These are phyloP conservation scores for Xylaria sp. DNA, from an alignment of 495 filamentous ascomycete genomes.

Conservation along the genomic window DNA sequence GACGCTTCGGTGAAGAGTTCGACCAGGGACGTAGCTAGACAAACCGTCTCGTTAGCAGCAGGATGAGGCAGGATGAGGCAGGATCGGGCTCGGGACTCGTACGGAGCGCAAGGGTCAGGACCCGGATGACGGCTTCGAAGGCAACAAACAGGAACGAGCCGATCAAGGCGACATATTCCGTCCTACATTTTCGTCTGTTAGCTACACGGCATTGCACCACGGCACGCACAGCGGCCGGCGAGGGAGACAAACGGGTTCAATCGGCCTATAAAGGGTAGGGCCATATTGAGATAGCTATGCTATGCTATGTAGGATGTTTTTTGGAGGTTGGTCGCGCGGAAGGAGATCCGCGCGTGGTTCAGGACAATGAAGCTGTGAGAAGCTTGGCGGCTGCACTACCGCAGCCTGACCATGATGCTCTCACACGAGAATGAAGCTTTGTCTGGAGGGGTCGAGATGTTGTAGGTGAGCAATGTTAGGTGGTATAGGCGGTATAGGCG, in stretches of 20 bases:
- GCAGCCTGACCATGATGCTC: constrained; percentile 33
- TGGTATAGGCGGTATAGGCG: too few species aligned
- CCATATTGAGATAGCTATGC: constrained; percentile 65
- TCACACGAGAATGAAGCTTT: constrained; percentile 10
- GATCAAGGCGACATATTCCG: constrained; percentile 85
- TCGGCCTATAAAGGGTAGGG: constrained; percentile 83
- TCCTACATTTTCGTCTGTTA: constrained; percentile 51
- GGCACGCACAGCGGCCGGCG: not conserved
- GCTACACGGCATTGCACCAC: not conserved
- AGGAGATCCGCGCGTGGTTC: not conserved
- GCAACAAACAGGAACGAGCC: constrained; percentile 81
- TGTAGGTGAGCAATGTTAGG: not conserved
- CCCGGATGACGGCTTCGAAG: constrained; percentile 78
- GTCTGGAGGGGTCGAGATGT: not conserved
- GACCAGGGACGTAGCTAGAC: constrained; percentile 75
- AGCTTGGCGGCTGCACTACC: constrained; percentile 33
- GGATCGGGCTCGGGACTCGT: constrained; percentile 45
- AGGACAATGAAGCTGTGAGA: constrained; percentile 20
- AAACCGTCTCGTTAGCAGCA: constrained; percentile 33
- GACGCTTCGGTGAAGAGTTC: constrained; percentile 83
- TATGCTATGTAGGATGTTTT: not conserved
- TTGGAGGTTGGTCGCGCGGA: not conserved
- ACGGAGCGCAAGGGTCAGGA: constrained; percentile 93
- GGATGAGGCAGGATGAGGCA: not conserved
- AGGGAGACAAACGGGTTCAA: constrained; percentile 67